A percentile compares a stretch with the other conserved stretches of the same genome.
Evolutionary conservation across 805 yeast genomes (phyloP).

Genomic region (Sugiyamaella marilandica): DNA sequence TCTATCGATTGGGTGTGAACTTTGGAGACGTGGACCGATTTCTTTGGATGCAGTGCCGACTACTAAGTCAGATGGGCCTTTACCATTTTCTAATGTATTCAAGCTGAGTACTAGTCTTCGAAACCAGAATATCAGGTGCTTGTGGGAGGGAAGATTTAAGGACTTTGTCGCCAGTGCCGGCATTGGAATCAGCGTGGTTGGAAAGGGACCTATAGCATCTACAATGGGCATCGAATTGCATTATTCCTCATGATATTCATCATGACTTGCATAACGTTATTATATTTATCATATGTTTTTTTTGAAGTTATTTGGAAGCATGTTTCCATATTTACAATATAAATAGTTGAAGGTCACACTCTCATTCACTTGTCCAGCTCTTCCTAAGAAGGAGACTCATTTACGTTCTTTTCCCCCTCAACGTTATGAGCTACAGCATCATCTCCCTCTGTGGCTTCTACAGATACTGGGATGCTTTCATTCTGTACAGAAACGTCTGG

Average conservation of each 20-base stretch:
- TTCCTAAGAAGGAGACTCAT: too few species aligned
- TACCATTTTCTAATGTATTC: slow-evolving; percentile 57
- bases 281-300: neutral
- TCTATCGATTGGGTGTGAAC: slow-evolving; percentile 77
- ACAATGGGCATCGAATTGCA: slow-evolving; percentile 59
- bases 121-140: slow-evolving; percentile 52
- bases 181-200: slow-evolving; percentile 44
- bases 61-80: neutral
- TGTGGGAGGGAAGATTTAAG: slow-evolving; percentile 86
- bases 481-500: too few species aligned
- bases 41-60: neutral
- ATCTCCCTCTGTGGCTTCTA: too few species aligned
- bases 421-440: too few species aligned
- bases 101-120: slow-evolving; percentile 68
- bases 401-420: too few species aligned
- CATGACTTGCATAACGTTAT: neutral
- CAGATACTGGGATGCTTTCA: too few species aligned
- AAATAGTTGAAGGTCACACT: neutral
- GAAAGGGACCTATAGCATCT: slow-evolving; percentile 44
- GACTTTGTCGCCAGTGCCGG: slow-evolving; percentile 80
- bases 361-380: neutral
- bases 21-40: slow-evolving; percentile 50
- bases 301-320: neutral
- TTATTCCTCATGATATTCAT: slow-evolving; percentile 44
- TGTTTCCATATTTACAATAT: neutral